A percentile compares a stretch with the other conserved stretches of the same genome.
Evolutionary conservation across 805 yeast species (phyloP).

Genomic region (Yarrowia porcina): DNA sequence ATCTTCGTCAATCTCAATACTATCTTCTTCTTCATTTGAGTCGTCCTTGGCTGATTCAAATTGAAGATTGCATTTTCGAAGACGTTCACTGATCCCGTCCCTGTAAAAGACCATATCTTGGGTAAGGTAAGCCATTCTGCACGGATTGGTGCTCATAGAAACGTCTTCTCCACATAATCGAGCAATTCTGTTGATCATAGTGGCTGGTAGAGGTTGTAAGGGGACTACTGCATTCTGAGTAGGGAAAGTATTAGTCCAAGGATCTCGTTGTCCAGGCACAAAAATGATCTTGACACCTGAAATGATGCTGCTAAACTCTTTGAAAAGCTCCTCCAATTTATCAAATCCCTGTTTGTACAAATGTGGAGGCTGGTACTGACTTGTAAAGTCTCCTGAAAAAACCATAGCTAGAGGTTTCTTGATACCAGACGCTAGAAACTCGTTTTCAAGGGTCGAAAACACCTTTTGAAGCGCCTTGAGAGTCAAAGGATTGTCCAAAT

Average conservation of each 20-base stretch:
- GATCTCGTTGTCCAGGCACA: slow-evolving; percentile 89
- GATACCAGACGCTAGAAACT: slow-evolving; percentile 40
- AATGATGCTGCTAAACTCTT: slow-evolving; percentile 55
- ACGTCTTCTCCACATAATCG: slow-evolving; percentile 51
- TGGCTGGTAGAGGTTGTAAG: slow-evolving; percentile 64
- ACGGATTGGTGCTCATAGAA: slow-evolving; percentile 72
- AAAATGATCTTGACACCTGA: slow-evolving; percentile 58
- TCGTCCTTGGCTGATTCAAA: slow-evolving; percentile 43
- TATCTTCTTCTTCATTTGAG: slow-evolving; percentile 33
- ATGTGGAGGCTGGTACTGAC: slow-evolving; percentile 60
- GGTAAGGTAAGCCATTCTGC: slow-evolving; percentile 69
- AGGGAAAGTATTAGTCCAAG: slow-evolving; percentile 66
- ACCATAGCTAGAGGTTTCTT: slow-evolving; percentile 63
- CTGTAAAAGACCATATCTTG: slow-evolving; percentile 77
- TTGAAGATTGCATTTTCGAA: slow-evolving; percentile 64
- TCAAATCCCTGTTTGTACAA: slow-evolving; percentile 61
- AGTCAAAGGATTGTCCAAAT: slow-evolving; percentile 56
- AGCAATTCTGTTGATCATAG: slow-evolving; percentile 49
- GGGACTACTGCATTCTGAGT: slow-evolving; percentile 44
- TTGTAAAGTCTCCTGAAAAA: slow-evolving; percentile 75
- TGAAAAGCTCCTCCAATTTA: slow-evolving; percentile 61
- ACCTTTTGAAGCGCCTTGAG: slow-evolving; percentile 65
- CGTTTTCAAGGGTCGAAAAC: slow-evolving; percentile 52
- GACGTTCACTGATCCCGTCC: slow-evolving; percentile 67
- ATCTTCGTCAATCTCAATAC: slow-evolving; percentile 27